These are phyloP conservation scores for Rhynchosporium agropyri DNA, from an alignment of 2,329 filamentous ascomycete genomes.

Conservation along the genomic window DNA sequence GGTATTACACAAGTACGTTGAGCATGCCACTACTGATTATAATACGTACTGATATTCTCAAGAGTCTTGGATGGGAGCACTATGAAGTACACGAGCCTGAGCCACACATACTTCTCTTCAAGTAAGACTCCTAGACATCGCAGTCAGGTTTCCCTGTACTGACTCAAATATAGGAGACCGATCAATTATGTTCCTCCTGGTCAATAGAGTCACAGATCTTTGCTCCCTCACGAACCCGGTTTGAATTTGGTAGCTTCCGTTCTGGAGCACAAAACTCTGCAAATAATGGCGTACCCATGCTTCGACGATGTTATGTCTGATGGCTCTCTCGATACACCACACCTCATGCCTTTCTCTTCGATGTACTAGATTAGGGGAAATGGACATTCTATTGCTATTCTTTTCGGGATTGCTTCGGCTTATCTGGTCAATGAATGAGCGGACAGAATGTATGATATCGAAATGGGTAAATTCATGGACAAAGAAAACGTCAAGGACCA, in stretches of 20 bases:
- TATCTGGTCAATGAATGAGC: conserved; percentile 3
- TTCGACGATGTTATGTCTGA: conserved; percentile 42
- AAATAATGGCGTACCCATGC: conserved; percentile 34
- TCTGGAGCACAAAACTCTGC: conserved; percentile 35
- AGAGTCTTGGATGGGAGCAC: conserved; percentile 99
- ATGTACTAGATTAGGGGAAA: conserved; percentile 41
- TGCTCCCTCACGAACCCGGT: conserved; percentile 26
- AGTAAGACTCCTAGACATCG: conserved; percentile 59
- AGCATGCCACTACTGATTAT: background rate
- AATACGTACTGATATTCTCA: conserved; percentile 26
- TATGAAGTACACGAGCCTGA: conserved; percentile 99
- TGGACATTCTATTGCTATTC: conserved; percentile 33
- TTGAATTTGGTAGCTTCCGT: conserved; percentile 35
- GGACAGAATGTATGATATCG: conserved; percentile 16
- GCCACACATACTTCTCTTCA: conserved; percentile 97
- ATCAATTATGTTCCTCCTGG: conserved; percentile 34
- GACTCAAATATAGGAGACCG: conserved; percentile 38
- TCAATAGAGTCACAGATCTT: conserved; percentile 32
- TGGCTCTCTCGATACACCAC: conserved; percentile 37
- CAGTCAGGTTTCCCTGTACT: conserved; percentile 17
- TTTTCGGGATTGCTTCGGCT: conserved; percentile 16
- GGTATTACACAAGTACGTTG: conserved; percentile 88
- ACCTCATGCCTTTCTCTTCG: conserved; percentile 36
- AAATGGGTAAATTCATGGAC: conserved; percentile 13
- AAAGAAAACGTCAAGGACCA: conserved; percentile 10